Percentiles rank a stretch among this genome's conserved stretches.
Conservation (phyloP, 768 basidiomycete species). For the Podaxis rugospora region DNA sequence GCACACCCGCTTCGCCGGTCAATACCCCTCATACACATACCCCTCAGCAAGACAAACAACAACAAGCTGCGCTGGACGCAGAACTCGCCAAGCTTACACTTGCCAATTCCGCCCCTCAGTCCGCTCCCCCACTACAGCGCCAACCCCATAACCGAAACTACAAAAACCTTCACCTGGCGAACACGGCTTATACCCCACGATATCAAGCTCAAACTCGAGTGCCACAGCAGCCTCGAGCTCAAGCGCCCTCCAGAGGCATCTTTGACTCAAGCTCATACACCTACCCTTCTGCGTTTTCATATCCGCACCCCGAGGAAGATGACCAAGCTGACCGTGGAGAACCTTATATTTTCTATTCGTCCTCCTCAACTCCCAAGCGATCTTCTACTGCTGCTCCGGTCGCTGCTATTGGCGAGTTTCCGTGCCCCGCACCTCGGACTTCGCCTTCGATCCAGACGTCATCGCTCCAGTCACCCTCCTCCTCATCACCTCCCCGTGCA, state of each 20-base stretch:
- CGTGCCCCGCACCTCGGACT: not conserved
- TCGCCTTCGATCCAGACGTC: not conserved
- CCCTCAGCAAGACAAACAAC: not conserved
- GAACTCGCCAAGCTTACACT: conserved; percentile 1
- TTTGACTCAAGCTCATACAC: conserved; percentile 6
- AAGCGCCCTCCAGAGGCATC: not conserved
- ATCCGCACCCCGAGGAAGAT: not conserved
- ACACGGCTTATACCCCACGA: not conserved
- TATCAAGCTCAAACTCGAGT: not conserved
- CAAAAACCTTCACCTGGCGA: conserved; percentile 9
- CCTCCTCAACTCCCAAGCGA: not conserved
- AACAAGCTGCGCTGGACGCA: not conserved
- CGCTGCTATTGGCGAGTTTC: conserved; percentile 8
- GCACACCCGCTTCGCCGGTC: conserved; percentile 8
- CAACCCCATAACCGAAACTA: conserved; percentile 2
- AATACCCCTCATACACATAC: conserved; percentile 9
- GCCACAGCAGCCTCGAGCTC: not conserved
- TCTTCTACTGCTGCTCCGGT: not conserved
- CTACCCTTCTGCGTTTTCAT: not conserved
- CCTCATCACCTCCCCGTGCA: not conserved
- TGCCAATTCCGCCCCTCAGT: not conserved
- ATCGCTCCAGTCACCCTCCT: conserved; percentile 1
- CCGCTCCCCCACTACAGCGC: not conserved
- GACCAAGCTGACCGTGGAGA: not conserved
- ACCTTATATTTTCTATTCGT: conserved; percentile 9